Evolutionary conservation across 306 rosid species (phyloP), one percentile per base, ranked within the genome.

Genomic region (Rosa lucieae): DNA sequence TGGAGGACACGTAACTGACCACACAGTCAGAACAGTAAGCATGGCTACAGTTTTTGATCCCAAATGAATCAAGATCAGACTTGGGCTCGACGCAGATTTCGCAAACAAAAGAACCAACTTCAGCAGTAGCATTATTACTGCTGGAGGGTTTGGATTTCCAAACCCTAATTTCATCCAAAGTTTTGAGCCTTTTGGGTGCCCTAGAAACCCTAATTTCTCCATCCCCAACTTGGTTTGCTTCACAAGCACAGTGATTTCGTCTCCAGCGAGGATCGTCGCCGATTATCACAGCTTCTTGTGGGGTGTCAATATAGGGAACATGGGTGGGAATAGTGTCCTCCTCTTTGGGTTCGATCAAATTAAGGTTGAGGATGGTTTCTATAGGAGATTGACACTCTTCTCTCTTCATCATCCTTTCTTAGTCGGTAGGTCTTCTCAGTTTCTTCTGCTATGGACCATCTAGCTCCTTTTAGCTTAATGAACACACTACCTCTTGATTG

Each of bases 11-110:
- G 62, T 90, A 85, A 44, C 79, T 84, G 8, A 72, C 20, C 3
- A 86, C 77, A 67, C 97, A 90, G 1, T 90, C 89, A 8, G 73
- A 52, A 69, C 93, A 90, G 53, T 77, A 92, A 0, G 90, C 81
- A 63, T 90, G 95, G 7, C 46, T 26, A 29, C 96, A 88, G 4
- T 35, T 17, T 15, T 77, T 56, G 6, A 42, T 83, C 67, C 6
- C 9, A 42, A 68, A 75, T 17, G 35, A 47, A 21, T 72, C 65
- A 42, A 39, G 8, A 12, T 35, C 37, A 2, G 52, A 20, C 32
- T 77, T 82, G 26, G 40, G 4, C 18, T 82, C 78, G 2, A 61
- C 18, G 49, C 85, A 82, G 42, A 82, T 82, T 35, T 72, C 66
- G 47, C 88, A 86, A 55, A 52, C 51, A 39, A 73, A 53, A n/a